These are phyloP conservation scores for Paecilomyces dactylethromorphus DNA, from an alignment of 2,329 filamentous ascomycete species.

Conservation along the genomic window DNA sequence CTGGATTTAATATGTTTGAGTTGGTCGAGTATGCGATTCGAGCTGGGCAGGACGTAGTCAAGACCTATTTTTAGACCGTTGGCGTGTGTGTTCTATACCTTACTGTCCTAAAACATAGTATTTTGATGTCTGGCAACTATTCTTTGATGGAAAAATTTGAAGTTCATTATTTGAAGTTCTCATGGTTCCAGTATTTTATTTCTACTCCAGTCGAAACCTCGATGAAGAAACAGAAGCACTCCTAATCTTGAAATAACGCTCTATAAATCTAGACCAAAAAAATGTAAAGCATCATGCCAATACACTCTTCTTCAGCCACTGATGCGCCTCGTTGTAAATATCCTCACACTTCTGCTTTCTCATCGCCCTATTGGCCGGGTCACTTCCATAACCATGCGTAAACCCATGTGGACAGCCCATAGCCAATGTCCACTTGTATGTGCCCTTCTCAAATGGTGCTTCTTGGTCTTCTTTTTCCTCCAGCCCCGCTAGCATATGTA, in stretches of 20 bases:
- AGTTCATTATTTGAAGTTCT: too few relatives aligned
- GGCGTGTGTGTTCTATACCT: background rate
- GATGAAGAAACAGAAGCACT: background rate
- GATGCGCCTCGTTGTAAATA: background rate
- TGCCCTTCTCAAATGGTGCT: background rate
- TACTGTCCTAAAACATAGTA: background rate
- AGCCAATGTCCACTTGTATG: slow-evolving; percentile 2
- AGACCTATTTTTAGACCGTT: background rate
- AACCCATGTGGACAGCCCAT: background rate
- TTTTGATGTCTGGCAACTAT: background rate
- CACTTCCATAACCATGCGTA: background rate
- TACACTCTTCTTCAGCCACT: background rate
- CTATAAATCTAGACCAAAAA: background rate
- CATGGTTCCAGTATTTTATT: too few relatives aligned
- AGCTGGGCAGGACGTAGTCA: background rate
- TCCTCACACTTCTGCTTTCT: background rate
- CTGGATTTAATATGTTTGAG: background rate
- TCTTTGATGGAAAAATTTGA: too few relatives aligned
- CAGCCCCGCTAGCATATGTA: background rate
- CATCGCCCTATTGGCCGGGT: background rate
- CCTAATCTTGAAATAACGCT: background rate
- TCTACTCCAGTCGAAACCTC: too few relatives aligned
- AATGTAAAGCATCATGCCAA: background rate
- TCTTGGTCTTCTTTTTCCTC: background rate
- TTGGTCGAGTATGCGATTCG: background rate